A percentile compares a stretch with the other conserved stretches of the same genome.
Evolutionary conservation across 1,284 basidiomycete species (phyloP).

Genomic region (Ganoderma boninense): DNA sequence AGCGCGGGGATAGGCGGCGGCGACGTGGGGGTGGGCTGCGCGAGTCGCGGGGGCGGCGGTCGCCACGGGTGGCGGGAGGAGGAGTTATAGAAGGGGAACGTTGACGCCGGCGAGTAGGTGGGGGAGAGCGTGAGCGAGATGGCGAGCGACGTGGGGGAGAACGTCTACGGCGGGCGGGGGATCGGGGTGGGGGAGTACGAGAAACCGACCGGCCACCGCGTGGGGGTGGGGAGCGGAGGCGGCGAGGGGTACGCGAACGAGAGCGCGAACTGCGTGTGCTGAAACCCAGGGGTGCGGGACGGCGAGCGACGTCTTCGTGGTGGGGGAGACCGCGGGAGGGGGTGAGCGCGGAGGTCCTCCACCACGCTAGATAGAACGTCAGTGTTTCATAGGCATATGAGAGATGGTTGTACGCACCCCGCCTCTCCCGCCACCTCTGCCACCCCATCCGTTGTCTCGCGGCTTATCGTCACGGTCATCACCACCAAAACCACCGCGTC

Average conservation of each 20-base stretch:
- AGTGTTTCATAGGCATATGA: conserved; percentile 19
- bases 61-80: conserved; percentile 37
- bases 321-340: conserved; percentile 39
- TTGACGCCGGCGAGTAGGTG: conserved; percentile 53
- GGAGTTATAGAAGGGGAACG: conserved; percentile 58
- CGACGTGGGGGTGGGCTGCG: conserved; percentile 67
- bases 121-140: conserved; percentile 43
- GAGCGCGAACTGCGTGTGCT: conserved; percentile 36
- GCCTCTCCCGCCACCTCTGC: conserved; percentile 48
- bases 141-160: conserved; percentile 35
- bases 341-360: conserved; percentile 45
- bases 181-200: conserved; percentile 35
- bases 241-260: conserved; percentile 32
- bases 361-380: conserved; percentile 47
- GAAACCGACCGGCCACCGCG: conserved; percentile 34
- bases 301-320: conserved; percentile 44
- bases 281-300: conserved; percentile 36
- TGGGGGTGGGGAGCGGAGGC: conserved; percentile 34
- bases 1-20: conserved; percentile 56
- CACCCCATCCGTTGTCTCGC: conserved; percentile 42
- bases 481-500: conserved; percentile 43
- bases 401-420: conserved; percentile 48
- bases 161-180: conserved; percentile 31
- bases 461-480: conserved; percentile 37
- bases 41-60: conserved; percentile 51